Evolutionary conservation across 441 rosid genomes (phyloP).

Genomic region (Arabidopsis hybrid): DNA sequence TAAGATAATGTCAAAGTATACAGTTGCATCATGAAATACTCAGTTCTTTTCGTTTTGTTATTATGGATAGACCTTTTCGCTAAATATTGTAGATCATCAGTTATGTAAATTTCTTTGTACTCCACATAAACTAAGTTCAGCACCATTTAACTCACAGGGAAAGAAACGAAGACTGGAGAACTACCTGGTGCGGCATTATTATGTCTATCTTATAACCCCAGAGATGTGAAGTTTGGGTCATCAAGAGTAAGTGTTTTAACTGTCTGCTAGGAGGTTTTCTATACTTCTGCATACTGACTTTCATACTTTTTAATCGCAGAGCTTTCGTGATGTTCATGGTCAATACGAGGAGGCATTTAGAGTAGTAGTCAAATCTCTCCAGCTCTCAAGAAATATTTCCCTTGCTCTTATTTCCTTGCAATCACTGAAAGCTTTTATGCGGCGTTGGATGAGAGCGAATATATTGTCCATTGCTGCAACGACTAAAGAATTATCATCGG

Average conservation of each 20-base stretch:
- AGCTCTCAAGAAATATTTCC: slow-evolving; percentile 81
- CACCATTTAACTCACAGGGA: slow-evolving; percentile 59
- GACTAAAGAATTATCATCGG: slow-evolving; percentile 50
- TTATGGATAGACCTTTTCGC: slow-evolving; percentile 3
- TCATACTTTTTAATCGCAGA: slow-evolving; percentile 48
- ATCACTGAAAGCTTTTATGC: slow-evolving; percentile 92
- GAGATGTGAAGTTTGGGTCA: slow-evolving; percentile 46
- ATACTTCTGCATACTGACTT: slow-evolving; percentile 32
- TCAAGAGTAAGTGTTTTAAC: slow-evolving; percentile 54
- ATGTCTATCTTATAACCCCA: slow-evolving; percentile 69
- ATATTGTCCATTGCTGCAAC: slow-evolving; percentile 57
- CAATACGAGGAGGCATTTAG: slow-evolving; percentile 66
- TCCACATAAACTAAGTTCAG: slow-evolving; percentile 16
- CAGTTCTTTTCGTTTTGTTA: slow-evolving; percentile 4
- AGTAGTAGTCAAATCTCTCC: slow-evolving; percentile 81
- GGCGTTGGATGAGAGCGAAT: slow-evolving; percentile 79
- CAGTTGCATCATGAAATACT: slow-evolving; percentile 12
- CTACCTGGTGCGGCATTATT: slow-evolving; percentile 89
- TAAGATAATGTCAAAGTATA: background rate
- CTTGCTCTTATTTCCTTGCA: slow-evolving; percentile 86
- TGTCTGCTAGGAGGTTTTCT: slow-evolving; percentile 33
- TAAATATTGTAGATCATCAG: slow-evolving; percentile 8
- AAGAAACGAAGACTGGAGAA: slow-evolving; percentile 53
- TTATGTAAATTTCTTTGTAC: slow-evolving; percentile 5
- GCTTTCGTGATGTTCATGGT: slow-evolving; percentile 60